Base-by-base conservation (phyloP, 2,329 filamentous ascomycete genomes). In the Aphanocladium album region DNA sequence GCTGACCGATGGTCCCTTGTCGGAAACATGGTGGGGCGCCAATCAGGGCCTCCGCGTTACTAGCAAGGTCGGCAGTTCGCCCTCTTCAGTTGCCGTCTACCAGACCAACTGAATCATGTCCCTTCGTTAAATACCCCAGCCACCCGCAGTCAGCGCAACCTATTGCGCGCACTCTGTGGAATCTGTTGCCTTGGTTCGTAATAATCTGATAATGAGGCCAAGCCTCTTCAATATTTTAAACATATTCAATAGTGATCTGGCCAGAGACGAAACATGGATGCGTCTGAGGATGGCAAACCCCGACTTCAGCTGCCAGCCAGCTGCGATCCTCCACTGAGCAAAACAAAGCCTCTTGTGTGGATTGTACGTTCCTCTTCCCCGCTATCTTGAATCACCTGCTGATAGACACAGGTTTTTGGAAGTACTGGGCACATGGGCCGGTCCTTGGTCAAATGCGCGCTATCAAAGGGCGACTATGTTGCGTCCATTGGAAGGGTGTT, bases 351-450 rank as follows among this genome's bases (percentile, higher is more conserved):
- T 72, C 84, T 92, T 64, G 88, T 93, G 77, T 98, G 93, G 93
- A 86, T 98, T 71, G 91, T 95, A 80, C 71, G 86, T 79, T 33
- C 52, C 25, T 45, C 33, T 11, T 14, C 23, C 17, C 16, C 21
- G 19, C 17, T 12, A 9, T 11, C 21, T 9, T 21, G 12, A 25
- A n/a, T 4, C 19, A 35, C 27, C n/a, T 9, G 45, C 59, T 60
- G 16, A 61, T 47, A 51, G 55, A 62, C 16, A 45, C 62, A 92
- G 91, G 81, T 98, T 59, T 99, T 97, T 74, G 95, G 95, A 53
- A 93, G 91, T 53, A 97, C 93, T n/a, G 95, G 95, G 60, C 95
- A 99, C 70, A 96, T 98, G 82, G 95, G 95, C 62, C 88, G 91
- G 57, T 96, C 90, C 8, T 84, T 98, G 21, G 90, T 93, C 62